Conservation (phyloP, 352 stramenopile species). For the Saprolegnia diclina region DNA sequence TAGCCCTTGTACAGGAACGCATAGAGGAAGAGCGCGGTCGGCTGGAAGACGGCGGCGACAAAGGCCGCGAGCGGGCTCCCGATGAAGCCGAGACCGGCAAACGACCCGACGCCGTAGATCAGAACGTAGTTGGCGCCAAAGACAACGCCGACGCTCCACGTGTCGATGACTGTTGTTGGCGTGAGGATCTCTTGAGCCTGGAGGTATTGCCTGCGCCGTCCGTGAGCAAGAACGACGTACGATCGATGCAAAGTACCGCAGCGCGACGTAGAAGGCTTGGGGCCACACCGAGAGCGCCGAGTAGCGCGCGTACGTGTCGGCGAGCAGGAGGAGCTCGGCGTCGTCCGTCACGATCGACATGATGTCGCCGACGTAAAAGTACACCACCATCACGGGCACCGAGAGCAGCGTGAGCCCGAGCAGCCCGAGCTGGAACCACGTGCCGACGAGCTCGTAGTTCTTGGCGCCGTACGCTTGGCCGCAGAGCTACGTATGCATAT, state of each 20-base stretch:
- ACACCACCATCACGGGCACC: conserved; percentile 22
- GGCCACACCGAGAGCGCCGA: conserved; percentile 56
- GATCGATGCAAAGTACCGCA: conserved; percentile 33
- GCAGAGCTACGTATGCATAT: conserved; percentile 15
- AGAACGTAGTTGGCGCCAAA: conserved; percentile 70
- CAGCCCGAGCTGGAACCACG: conserved; percentile 26
- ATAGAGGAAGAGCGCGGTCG: conserved; percentile 52
- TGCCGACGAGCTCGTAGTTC: conserved; percentile 28
- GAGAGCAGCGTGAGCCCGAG: conserved; percentile 8
- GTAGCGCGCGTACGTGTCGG: conserved; percentile 53
- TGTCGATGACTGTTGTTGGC: conserved; percentile 70
- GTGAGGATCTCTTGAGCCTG: conserved; percentile 72
- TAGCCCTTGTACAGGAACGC: conserved; percentile 74
- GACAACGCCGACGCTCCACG: conserved; percentile 54
- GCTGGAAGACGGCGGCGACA: conserved; percentile 64
- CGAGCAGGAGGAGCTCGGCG: conserved; percentile 45
- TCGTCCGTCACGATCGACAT: conserved; percentile 53
- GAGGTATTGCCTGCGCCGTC: conserved; percentile 46
- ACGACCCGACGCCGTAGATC: conserved; percentile 67
- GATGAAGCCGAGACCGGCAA: conserved; percentile 46
- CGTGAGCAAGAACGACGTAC: not conserved
- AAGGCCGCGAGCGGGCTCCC: conserved; percentile 63
- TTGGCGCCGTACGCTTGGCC: conserved; percentile 27
- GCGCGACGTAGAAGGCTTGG: conserved; percentile 57
- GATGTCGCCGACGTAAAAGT: conserved; percentile 24